Percentiles rank a stretch among this genome's conserved stretches.
These are phyloP conservation scores for Microcyclosporella mali DNA, from an alignment of 2,329 filamentous ascomycete species.

Conservation along the genomic window DNA sequence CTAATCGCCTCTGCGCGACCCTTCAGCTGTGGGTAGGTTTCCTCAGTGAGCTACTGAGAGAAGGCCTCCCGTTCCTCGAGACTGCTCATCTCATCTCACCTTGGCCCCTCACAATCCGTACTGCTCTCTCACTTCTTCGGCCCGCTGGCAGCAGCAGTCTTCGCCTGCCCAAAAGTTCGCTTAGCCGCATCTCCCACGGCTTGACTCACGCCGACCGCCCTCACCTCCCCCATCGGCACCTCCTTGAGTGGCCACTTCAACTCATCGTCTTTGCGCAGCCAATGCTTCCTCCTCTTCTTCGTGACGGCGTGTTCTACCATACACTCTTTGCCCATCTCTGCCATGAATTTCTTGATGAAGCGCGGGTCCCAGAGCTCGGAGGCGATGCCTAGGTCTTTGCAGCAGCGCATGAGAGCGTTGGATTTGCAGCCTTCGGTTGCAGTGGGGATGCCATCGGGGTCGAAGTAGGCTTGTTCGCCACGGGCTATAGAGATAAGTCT, in stretches of 20 bases:
- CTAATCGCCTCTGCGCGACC: no score
- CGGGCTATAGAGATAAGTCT: constrained; percentile 89
- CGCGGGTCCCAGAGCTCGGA: constrained; percentile 95
- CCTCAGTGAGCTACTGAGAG: no score
- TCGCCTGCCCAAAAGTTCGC: not conserved
- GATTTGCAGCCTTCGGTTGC: constrained; percentile 96
- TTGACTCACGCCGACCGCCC: not conserved
- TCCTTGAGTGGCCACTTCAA: constrained; percentile 60
- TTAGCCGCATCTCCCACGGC: not conserved
- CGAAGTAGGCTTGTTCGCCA: constrained; percentile 92
- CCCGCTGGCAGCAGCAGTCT: not conserved
- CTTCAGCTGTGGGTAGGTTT: no score
- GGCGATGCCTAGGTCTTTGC: constrained; percentile 92
- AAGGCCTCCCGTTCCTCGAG: no score
- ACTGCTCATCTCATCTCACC: no score
- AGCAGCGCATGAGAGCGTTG: constrained; percentile 95
- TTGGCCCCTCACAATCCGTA: no score
- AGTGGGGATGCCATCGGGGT: constrained; percentile 80
- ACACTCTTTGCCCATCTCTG: constrained; percentile 65
- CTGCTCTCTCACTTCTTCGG: not conserved
- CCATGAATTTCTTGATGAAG: constrained; percentile 79
- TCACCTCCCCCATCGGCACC: constrained; percentile 15
- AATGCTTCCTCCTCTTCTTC: constrained; percentile 87
- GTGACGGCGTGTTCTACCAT: constrained; percentile 84
- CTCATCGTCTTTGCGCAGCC: constrained; percentile 75